These are phyloP conservation scores for Coriolopsis trogii DNA, from an alignment of 1,284 basidiomycete genomes.

Conservation along the genomic window DNA sequence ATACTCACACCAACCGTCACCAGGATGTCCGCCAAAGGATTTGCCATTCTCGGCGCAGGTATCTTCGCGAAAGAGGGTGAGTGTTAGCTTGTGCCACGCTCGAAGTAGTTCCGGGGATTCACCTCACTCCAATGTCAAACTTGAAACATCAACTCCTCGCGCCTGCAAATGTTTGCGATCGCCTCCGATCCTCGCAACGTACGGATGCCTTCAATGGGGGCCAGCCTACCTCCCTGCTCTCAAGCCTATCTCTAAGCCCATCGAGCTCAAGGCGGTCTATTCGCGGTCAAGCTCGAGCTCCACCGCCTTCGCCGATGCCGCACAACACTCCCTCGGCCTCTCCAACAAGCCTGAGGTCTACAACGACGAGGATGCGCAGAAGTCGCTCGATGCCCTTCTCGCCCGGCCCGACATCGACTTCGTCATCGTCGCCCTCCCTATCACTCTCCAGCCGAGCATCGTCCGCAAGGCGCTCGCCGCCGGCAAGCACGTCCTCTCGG, in stretches of 20 bases:
- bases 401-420: slow-evolving; percentile 65
- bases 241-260: slow-evolving; percentile 47
- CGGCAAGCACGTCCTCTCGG: slow-evolving; percentile 85
- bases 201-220: no score
- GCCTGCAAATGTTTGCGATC: slow-evolving; percentile 4
- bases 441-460: slow-evolving; percentile 71
- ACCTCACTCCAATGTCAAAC: slow-evolving; percentile 18
- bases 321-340: slow-evolving; percentile 46
- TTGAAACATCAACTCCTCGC: not conserved
- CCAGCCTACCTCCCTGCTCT: slow-evolving; percentile 80
- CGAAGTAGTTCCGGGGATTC: slow-evolving; percentile 37
- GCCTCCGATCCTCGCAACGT: no score
- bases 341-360: slow-evolving; percentile 51
- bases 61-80: slow-evolving; percentile 74
- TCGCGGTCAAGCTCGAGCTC: slow-evolving; percentile 75
- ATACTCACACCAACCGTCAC: no score
- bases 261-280: slow-evolving; percentile 70
- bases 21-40: slow-evolving; percentile 31
- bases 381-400: slow-evolving; percentile 67
- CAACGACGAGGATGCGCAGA: slow-evolving; percentile 49
- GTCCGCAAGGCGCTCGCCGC: slow-evolving; percentile 64
- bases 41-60: slow-evolving; percentile 75
- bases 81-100: slow-evolving; percentile 26
- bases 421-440: slow-evolving; percentile 80
- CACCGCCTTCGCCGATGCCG: slow-evolving; percentile 49